Conservation (phyloP, 345 rosid genomes). For the Ailanthus altissimus region DNA sequence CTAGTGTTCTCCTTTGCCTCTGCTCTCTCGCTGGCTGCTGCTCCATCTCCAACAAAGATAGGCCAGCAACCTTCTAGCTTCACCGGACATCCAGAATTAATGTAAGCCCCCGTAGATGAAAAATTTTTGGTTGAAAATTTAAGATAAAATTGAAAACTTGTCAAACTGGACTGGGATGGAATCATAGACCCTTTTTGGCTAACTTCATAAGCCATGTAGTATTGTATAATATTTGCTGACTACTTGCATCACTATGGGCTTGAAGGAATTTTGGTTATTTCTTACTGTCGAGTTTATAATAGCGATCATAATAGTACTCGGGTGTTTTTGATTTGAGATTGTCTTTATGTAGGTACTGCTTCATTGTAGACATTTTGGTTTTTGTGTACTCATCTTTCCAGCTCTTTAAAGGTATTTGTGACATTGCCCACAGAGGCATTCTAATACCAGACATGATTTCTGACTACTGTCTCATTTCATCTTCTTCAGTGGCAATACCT, state of each 20-base stretch:
- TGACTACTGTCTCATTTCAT: slow-evolving; percentile 68
- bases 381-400: slow-evolving; percentile 64
- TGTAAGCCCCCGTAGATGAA: slow-evolving; percentile 41
- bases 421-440: slow-evolving; percentile 61
- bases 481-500: slow-evolving; percentile 54
- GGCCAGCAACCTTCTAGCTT: slow-evolving; percentile 43
- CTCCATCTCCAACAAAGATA: slow-evolving; percentile 34
- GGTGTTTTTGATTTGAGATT: neutral
- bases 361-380: slow-evolving; percentile 45
- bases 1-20: slow-evolving; percentile 61
- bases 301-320: neutral
- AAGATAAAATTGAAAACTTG: neutral
- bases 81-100: slow-evolving; percentile 46
- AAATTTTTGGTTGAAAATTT: neutral
- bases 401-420: slow-evolving; percentile 71
- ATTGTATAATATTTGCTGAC: too few species aligned
- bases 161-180: too few species aligned
- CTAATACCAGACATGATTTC: slow-evolving; percentile 62
- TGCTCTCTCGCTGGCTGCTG: slow-evolving; percentile 52
- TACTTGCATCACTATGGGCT: too few species aligned
- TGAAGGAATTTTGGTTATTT: neutral
- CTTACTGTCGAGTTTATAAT: neutral
- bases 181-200: too few species aligned
- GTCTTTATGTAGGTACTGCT: slow-evolving; percentile 59
- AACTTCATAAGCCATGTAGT: too few species aligned